Evolutionary conservation across 176 grass and related monocot genomes (phyloP).

Genomic region (Carex littledalei): DNA sequence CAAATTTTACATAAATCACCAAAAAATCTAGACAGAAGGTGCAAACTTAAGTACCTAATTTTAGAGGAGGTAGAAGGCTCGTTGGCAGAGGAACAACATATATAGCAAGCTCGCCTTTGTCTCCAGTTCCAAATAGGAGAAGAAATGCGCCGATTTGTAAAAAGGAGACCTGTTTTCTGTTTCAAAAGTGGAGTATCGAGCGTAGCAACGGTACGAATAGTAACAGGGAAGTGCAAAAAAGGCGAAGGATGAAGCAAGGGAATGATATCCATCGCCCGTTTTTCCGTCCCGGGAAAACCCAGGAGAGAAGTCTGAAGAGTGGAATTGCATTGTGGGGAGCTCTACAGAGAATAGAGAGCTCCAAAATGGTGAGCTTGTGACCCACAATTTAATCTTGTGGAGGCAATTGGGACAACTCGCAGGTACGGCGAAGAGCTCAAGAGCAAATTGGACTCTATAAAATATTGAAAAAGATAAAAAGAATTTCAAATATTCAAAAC

Average conservation of each 20-base stretch:
- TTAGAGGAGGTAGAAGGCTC: slow-evolving; percentile 14
- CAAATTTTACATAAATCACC: background rate
- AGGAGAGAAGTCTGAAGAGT: background rate
- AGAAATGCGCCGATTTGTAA: background rate
- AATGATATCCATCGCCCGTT: background rate
- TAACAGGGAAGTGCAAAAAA: background rate
- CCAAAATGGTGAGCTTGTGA: background rate
- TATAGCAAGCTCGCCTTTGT: background rate
- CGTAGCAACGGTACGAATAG: background rate
- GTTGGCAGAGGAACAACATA: slow-evolving; percentile 17
- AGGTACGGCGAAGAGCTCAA: too few species aligned
- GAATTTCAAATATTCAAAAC: too few species aligned
- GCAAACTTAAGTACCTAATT: slow-evolving; percentile 12
- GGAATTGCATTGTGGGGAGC: background rate
- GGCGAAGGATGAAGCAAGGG: slow-evolving; percentile 3
- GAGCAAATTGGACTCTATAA: too few species aligned
- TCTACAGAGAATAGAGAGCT: background rate
- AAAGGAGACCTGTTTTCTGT: background rate
- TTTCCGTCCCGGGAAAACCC: background rate
- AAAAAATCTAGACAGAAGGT: background rate
- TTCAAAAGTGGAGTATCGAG: background rate
- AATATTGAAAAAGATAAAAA: too few species aligned
- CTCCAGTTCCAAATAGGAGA: background rate
- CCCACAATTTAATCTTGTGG: background rate
- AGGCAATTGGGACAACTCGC: background rate